Base-by-base conservation (phyloP, 2,329 filamentous ascomycete species). In the Pleomassaria siparia region DNA sequence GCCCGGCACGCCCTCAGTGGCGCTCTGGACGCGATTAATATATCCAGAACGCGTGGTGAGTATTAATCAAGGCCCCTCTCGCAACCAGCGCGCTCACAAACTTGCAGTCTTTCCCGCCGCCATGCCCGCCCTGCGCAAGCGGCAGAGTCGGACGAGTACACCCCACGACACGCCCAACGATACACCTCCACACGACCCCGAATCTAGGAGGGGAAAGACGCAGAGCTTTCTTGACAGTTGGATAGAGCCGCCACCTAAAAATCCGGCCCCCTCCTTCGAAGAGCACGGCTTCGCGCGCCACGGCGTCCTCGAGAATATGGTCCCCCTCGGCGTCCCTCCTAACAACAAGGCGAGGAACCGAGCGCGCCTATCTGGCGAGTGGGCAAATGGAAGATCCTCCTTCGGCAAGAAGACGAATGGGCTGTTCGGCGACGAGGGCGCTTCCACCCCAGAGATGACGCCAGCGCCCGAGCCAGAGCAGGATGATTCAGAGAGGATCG, bases 271-370 rank as follows among this genome's bases (percentile, higher is more conserved):
- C 10, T 92, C 87, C 66, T 95, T 86, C 66, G 84, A 89, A 75
- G 89, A 95, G 58, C 77, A 81, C 66, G 88, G 87, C 36, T 80
- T 94, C 58, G 77, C 86, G 61, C 80, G 86, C 40, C 83, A 84
- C 68, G 88, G 88, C 54, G 88, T 95, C 15, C 76, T 95, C 49
- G 86, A 89, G 70, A 86, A 86, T 61, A 95, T 95, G 91, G 85
- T 85, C 44, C 86, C 91, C 21, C 74, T 96, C 46, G 91, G 91
- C 32, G 80, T 84, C 45, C 77, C 85, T 58, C 91, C 91, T 11
- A 79, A 78, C 18, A 72, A 79, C 40, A 80, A 83, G 65, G 76
- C 84, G 55, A 83, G 84, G 72, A 75, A 76, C 51, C 76, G 79
- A 56, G 67, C 78, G 49, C 80, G 76, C 62, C 66, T 68, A 24